Evolutionary conservation across 2,329 filamentous ascomycete species (phyloP).

Genomic region (Botryosphaeria dothidea): DNA sequence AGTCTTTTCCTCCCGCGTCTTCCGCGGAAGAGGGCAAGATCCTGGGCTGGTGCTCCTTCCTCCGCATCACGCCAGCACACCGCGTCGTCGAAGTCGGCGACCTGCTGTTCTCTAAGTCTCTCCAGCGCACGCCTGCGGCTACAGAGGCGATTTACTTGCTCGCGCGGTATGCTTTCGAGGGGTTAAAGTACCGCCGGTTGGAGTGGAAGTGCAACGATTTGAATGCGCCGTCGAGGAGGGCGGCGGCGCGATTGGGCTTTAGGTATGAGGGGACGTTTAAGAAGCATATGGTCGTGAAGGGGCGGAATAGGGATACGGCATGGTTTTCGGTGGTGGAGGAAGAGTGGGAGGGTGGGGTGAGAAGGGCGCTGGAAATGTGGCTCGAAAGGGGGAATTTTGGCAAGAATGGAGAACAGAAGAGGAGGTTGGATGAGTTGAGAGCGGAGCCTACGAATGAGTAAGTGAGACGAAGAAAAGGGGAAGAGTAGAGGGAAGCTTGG

Average conservation of each 20-base stretch:
- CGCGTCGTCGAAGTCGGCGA: constrained; percentile 59
- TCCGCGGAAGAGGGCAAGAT: not conserved
- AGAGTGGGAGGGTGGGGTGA: constrained; percentile 51
- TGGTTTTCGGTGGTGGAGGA: constrained; percentile 62
- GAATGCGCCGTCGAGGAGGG: constrained; percentile 56
- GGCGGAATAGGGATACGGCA: constrained; percentile 58
- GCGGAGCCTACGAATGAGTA: not conserved
- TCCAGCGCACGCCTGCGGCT: constrained; percentile 57
- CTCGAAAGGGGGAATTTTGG: constrained; percentile 59
- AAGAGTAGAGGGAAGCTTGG: not conserved
- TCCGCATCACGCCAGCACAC: constrained; percentile 46
- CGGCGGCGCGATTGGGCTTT: constrained; percentile 61
- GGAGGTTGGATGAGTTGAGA: constrained; percentile 43
- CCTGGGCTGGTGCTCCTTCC: not conserved
- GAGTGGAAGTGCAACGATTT: constrained; percentile 66
- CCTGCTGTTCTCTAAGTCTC: constrained; percentile 51
- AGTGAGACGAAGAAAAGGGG: not conserved
- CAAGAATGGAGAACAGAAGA: constrained; percentile 52
- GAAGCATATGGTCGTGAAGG: constrained; percentile 62
- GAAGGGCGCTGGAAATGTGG: constrained; percentile 55
- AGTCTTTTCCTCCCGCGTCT: not conserved
- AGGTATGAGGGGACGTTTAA: constrained; percentile 61
- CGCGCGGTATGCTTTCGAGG: constrained; percentile 54
- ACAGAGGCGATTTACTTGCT: constrained; percentile 62
- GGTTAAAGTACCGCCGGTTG: constrained; percentile 55